Conservation (phyloP, 2,329 filamentous ascomycete genomes). For the Trichophyton mentagrophytes region DNA sequence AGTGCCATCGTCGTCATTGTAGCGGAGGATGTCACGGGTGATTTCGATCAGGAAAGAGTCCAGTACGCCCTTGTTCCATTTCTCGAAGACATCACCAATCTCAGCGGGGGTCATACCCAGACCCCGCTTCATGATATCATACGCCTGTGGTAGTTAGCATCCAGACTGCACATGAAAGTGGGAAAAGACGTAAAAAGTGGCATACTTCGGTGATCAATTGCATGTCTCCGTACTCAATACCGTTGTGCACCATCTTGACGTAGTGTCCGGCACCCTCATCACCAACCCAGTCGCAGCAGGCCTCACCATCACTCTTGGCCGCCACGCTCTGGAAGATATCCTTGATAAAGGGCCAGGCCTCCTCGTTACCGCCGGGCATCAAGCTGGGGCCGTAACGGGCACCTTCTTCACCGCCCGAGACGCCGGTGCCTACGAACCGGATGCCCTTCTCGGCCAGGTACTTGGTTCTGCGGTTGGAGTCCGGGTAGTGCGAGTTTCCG, state of each 20-base stretch:
- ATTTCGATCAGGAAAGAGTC: constrained; percentile 99
- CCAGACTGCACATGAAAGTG: too few relatives aligned
- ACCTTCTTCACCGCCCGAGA: constrained; percentile 98
- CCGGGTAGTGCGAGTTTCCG: constrained; percentile 98
- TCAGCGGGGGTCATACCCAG: constrained; percentile 81
- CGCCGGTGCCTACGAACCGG: constrained; percentile 90
- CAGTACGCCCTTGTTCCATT: constrained; percentile 98
- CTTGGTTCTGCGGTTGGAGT: constrained; percentile 91
- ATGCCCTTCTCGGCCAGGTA: constrained; percentile 81
- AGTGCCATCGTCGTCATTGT: constrained; percentile 84
- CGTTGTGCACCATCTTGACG: constrained; percentile 99
- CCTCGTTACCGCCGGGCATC: constrained; percentile 98
- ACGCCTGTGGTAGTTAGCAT: constrained; percentile 51
- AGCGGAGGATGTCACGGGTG: constrained; percentile 96
- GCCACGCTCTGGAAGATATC: constrained; percentile 97
- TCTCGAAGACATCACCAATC: constrained; percentile 83
- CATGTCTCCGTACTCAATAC: constrained; percentile 99
- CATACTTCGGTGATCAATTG: constrained; percentile 96
- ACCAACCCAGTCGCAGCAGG: constrained; percentile 99
- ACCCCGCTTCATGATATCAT: constrained; percentile 99
- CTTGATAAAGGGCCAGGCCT: constrained; percentile 96
- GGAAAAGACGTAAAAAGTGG: neutral
- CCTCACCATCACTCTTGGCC: constrained; percentile 92
- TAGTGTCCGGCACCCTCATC: constrained; percentile 99
- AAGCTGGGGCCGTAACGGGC: constrained; percentile 92